A percentile compares a stretch with the other conserved stretches of the same genome.
Conservation (phyloP, 352 stramenopile species). For the Phytopythium litorale region DNA sequence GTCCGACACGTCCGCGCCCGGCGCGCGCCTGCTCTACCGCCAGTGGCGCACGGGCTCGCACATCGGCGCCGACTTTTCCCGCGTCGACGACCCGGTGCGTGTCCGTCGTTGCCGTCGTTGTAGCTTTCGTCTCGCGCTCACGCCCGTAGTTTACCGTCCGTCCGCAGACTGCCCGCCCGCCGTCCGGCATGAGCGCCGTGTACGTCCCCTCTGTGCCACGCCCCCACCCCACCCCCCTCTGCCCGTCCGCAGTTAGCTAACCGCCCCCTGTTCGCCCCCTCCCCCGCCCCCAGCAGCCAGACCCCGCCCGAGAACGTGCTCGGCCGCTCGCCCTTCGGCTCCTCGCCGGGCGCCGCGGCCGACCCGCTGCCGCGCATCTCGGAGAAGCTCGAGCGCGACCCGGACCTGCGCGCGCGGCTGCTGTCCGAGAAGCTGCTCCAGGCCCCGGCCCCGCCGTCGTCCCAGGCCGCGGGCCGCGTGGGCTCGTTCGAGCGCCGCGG, state of each 20-base stretch:
- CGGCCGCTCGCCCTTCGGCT: conserved; percentile 26
- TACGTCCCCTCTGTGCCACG: conserved; percentile 11
- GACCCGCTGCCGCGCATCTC: conserved; percentile 52
- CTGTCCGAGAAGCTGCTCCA: conserved; percentile 58
- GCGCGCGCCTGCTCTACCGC: conserved; percentile 71
- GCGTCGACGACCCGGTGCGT: conserved; percentile 11
- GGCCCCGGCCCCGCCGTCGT: too few relatives aligned
- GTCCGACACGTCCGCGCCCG: conserved; percentile 45
- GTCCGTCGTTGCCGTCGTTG: too few relatives aligned
- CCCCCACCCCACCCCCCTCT: too few relatives aligned
- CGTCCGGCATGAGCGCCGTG: conserved; percentile 52
- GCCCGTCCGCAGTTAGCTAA: neutral
- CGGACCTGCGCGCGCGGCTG: conserved; percentile 45
- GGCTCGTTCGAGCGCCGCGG: conserved; percentile 54
- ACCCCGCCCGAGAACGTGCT: conserved; percentile 27
- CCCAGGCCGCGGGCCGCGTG: conserved; percentile 17
- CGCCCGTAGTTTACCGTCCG: neutral
- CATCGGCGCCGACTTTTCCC: conserved; percentile 30
- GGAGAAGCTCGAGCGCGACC: conserved; percentile 58
- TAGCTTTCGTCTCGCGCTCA: too few relatives aligned
- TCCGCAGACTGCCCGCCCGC: conserved; percentile 1
- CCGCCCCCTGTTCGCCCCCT: too few relatives aligned
- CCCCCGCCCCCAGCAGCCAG: conserved; percentile 14
- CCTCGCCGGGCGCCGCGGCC: conserved; percentile 33
- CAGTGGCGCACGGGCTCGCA: conserved; percentile 72